Evolutionary conservation across 1,284 basidiomycete species (phyloP), one percentile per base, ranked within the genome.

Genomic region (Porogramme epimiltina): DNA sequence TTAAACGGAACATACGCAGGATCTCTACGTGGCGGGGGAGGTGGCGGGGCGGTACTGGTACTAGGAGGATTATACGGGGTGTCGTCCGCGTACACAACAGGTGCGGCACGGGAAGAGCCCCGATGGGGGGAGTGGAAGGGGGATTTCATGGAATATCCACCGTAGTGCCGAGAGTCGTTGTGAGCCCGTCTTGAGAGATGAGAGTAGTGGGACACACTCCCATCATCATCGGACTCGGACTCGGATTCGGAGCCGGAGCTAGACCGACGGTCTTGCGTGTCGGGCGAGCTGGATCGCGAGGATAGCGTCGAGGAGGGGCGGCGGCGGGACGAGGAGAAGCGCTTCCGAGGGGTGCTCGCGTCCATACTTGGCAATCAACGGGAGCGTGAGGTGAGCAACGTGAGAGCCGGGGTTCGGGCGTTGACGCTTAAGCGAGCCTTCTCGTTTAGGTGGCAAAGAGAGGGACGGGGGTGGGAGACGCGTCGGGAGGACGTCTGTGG

Each of bases 361-460:
- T 50, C 60, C 60, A 61, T 61, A 36, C 54, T 49, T 49, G 60
- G 60, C 55, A 61, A 57, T 47, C 39, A 56, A 60, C 54, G 47
- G 57, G 49, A 37, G 54, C 45, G 39, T 48, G 34, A 45, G 45
- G 48, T 58, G 50, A 47, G 54, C 33, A 43, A 45, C 56, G 56
- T 58, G 59, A 56, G 54, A 58, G 51, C 45, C 45, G 42, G 18
- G 37, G 49, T 46, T 19, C 38, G 36, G 36, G 50, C 22, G 41
- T 39, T 46, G 36, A 11, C 36, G 20, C 33, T 23, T 47, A 24
- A 46, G 40, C 43, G 50, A 51, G 20, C 42, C 48, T 46, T n/a
- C 57, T 52, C 24, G 36, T 47, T 49, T 45, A 15, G 49, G 41
- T 28, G n/a, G 37, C 15, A 40, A 26, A 45, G 42, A 49, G 47